Evolutionary conservation across 495 filamentous ascomycete species (phyloP).

Genomic region (Podospora comata): DNA sequence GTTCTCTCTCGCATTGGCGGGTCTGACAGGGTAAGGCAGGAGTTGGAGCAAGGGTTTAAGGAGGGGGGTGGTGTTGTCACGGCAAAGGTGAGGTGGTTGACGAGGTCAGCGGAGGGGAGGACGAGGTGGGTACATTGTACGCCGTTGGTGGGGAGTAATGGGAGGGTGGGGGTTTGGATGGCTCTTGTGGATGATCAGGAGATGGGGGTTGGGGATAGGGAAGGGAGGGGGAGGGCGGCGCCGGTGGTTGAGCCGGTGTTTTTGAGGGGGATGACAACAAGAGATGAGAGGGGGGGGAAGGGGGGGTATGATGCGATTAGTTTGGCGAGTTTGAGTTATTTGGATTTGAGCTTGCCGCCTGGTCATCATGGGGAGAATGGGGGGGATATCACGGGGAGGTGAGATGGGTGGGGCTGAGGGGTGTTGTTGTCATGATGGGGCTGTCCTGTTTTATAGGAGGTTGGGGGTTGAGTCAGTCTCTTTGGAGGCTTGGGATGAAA

Average conservation of each 20-base stretch:
- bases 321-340: neutral
- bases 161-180: constrained; percentile 63
- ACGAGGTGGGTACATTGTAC: constrained; percentile 62
- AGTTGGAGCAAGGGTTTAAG: constrained; percentile 52
- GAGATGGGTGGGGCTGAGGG: neutral
- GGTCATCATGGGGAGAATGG: neutral
- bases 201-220: neutral
- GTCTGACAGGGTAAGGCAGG: constrained; percentile 47
- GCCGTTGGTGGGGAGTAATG: constrained; percentile 55
- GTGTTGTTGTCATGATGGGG: too few relatives aligned
- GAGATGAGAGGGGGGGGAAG: neutral
- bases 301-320: neutral
- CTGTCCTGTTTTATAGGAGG: too few relatives aligned
- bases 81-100: constrained; percentile 56
- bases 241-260: neutral
- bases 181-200: constrained; percentile 55
- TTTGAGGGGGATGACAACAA: neutral
- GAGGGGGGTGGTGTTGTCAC: constrained; percentile 58
- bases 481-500: too few relatives aligned
- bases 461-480: too few relatives aligned
- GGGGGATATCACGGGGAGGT: neutral
- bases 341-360: constrained; percentile 3
- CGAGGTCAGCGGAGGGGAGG: constrained; percentile 40
- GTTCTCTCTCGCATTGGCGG: constrained; percentile 62
- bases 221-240: neutral